Evolutionary conservation across 2,329 filamentous ascomycete species (phyloP).

Genomic region (Juglanconis juglandina): DNA sequence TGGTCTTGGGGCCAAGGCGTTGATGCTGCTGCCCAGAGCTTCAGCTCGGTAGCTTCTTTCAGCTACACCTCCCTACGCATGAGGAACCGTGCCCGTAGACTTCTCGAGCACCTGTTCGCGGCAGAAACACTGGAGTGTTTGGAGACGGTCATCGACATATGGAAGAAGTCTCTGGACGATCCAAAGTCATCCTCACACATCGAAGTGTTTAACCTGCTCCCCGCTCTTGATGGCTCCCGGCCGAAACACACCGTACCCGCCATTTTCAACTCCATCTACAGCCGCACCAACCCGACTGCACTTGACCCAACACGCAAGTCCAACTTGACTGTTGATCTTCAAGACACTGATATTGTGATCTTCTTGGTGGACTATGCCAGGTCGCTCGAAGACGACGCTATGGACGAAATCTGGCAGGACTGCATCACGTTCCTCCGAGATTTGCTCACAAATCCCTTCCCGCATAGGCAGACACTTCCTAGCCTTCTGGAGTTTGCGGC

Average conservation of each 20-base stretch:
- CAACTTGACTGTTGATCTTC: slow-evolving; percentile 79
- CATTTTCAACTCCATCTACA: slow-evolving; percentile 94
- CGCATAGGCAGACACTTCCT: slow-evolving; percentile 85
- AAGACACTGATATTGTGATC: slow-evolving; percentile 77
- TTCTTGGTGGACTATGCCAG: slow-evolving; percentile 89
- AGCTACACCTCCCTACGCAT: slow-evolving; percentile 86
- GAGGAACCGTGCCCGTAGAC: slow-evolving; percentile 80
- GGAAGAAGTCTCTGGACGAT: slow-evolving; percentile 56
- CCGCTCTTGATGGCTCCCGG: slow-evolving; percentile 85
- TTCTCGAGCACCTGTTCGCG: slow-evolving; percentile 88
- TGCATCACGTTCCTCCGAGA: slow-evolving; percentile 89
- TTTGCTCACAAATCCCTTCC: slow-evolving; percentile 87
- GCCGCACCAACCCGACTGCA: slow-evolving; percentile 79
- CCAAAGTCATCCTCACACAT: slow-evolving; percentile 48
- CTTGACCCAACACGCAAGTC: slow-evolving; percentile 79
- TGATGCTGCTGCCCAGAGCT: slow-evolving; percentile 58
- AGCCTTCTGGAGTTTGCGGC: slow-evolving; percentile 83
- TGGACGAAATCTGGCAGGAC: slow-evolving; percentile 97
- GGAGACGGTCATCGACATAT: slow-evolving; percentile 84
- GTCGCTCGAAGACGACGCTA: slow-evolving; percentile 91
- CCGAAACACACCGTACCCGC: slow-evolving; percentile 90
- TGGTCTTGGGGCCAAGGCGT: slow-evolving; percentile 85
- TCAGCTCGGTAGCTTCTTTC: slow-evolving; percentile 73
- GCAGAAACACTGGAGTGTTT: slow-evolving; percentile 91
- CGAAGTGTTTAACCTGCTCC: slow-evolving; percentile 79